These are phyloP conservation scores for Tetrapisispora fleetii DNA, from an alignment of 805 yeast genomes.

Conservation along the genomic window DNA sequence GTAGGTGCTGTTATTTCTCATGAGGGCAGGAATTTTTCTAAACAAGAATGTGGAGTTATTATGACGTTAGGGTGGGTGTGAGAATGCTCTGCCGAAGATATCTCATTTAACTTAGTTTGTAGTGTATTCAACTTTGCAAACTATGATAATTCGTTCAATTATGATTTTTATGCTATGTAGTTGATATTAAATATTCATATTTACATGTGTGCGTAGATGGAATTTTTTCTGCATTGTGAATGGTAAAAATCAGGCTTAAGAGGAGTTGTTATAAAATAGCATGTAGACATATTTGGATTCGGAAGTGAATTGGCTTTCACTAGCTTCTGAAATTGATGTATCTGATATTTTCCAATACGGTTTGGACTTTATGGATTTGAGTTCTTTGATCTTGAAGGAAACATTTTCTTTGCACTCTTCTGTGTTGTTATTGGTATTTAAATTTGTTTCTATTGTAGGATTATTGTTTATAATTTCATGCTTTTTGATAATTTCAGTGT, in stretches of 20 bases:
- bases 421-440: not conserved
- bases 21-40: too few relatives aligned
- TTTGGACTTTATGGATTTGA: constrained; percentile 40
- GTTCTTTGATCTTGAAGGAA: constrained; percentile 38
- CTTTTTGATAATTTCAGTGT: constrained; percentile 17
- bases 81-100: too few relatives aligned
- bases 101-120: too few relatives aligned
- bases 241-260: not conserved
- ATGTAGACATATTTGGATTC: constrained; percentile 77
- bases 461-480: constrained; percentile 10
- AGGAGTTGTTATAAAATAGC: constrained; percentile 56
- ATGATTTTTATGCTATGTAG: too few relatives aligned
- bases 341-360: constrained; percentile 89
- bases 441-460: not conserved
- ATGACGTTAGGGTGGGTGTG: too few relatives aligned
- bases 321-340: constrained; percentile 53
- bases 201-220: too few relatives aligned
- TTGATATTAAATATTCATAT: too few relatives aligned
- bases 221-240: too few relatives aligned
- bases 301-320: constrained; percentile 44
- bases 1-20: too few relatives aligned
- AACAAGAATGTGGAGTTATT: too few relatives aligned
- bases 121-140: too few relatives aligned
- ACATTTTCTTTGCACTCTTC: not conserved
- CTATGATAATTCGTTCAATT: too few relatives aligned